Conservation (phyloP, 2,329 filamentous ascomycete genomes). For the Diaporthe humulicola region DNA sequence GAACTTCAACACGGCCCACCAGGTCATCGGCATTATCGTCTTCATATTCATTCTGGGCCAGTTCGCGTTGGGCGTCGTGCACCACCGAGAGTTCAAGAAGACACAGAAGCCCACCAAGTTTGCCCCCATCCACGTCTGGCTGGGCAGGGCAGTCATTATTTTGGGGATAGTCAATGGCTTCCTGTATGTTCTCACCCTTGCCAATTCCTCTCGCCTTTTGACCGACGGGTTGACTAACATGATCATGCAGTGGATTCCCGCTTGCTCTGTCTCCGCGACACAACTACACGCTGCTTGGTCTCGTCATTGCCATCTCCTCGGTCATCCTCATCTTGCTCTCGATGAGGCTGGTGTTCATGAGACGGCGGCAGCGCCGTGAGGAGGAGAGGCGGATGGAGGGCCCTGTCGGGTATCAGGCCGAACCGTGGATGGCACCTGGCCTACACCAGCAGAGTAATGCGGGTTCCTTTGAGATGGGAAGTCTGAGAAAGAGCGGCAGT, state of each 20-base stretch:
- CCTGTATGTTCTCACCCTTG: conserved; percentile 56
- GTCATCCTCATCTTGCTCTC: conserved; percentile 53
- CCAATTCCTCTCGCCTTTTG: not conserved
- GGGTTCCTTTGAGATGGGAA: conserved; percentile 20
- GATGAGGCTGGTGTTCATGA: conserved; percentile 51
- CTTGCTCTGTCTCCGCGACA: conserved; percentile 65
- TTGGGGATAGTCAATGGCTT: conserved; percentile 70
- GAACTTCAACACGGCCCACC: conserved; percentile 66
- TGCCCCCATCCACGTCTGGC: conserved; percentile 68
- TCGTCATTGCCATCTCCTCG: conserved; percentile 60
- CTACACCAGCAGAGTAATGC: not conserved
- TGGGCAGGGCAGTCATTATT: conserved; percentile 66
- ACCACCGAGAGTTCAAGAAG: conserved; percentile 66
- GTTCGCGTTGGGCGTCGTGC: conserved; percentile 66
- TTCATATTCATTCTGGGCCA: conserved; percentile 65
- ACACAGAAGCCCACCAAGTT: conserved; percentile 63
- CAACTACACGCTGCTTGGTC: conserved; percentile 61
- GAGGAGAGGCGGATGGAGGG: conserved; percentile 11
- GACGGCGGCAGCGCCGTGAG: conserved; percentile 42
- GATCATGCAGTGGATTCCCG: conserved; percentile 63
- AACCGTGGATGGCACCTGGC: conserved; percentile 34
- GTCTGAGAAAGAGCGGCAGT: conserved; percentile 24
- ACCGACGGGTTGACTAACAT: conserved; percentile 24
- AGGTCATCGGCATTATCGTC: conserved; percentile 70
- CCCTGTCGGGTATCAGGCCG: conserved; percentile 31